Evolutionary conservation across 1,284 basidiomycete genomes (phyloP), one percentile per base, ranked within the genome.

Genomic region (Serendipita sp.): DNA sequence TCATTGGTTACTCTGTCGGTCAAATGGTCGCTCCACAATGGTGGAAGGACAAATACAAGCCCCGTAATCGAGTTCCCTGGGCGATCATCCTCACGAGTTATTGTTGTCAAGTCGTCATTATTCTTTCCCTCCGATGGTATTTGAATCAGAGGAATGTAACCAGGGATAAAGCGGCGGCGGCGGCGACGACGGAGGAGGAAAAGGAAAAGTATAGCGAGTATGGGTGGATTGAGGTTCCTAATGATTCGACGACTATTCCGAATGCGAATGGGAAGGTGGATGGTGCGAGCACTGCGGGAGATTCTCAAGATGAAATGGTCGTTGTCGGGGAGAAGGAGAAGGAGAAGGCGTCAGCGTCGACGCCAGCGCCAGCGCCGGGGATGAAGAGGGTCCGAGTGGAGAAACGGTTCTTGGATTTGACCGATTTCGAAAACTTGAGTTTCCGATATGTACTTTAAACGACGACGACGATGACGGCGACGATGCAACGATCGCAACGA

Each of bases 11-110:
- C 58, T 67, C 69, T 0, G 61, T 71, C 3, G 68, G 67, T 38
- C 71, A 74, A 64, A 66, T 72, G 35, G 62, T 71, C 34, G 69
- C 68, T 66, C 69, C 70, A 12, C 70, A 71, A 58, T 69, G 69
- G 65, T 71, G 70, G 70, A 66, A 66, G 44, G 62, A 60, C 12
- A 4, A 68, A 61, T 71, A 70, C 65, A 63, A 63, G 30, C 70
- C 70, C 3, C 61, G 65, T 5, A 67, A 70, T 64, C 61, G 47
- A 41, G 67, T 71, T 4, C 70, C 70, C 10, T 71, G 67, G 66
- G 63, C 53, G 43, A 70, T 71, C 64, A 66, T 62, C 10, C 61
- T 71, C 38, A n/a, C 60, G 22, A 66, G 68, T 2, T 66, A 70
- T 63, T 62, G 66, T 44, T 43, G 45, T 22, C 65, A 68, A 45